These are phyloP conservation scores for Fusarium denticulatum DNA, from an alignment of 2,329 filamentous ascomycete genomes.

Conservation along the genomic window DNA sequence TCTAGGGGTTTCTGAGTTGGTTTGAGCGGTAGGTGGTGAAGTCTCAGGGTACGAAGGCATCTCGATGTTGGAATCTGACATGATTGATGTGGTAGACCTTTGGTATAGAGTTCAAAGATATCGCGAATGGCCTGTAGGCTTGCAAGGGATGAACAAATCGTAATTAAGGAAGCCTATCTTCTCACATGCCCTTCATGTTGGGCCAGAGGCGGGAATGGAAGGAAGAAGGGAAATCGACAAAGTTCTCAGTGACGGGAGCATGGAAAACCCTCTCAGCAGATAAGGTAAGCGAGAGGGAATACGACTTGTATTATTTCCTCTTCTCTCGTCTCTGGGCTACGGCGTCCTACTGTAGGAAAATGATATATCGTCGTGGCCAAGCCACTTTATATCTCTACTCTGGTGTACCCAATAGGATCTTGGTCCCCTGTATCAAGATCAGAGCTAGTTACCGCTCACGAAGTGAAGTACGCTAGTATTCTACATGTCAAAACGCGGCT, in stretches of 20 bases:
- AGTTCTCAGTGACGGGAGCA: fast-evolving
- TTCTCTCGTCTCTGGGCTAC: background rate
- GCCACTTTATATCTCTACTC: fast-evolving
- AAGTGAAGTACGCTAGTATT: fast-evolving
- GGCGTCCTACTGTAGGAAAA: fast-evolving
- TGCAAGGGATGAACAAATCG: too few relatives aligned
- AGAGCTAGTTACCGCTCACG: background rate
- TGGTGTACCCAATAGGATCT: fast-evolving
- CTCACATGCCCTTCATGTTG: background rate
- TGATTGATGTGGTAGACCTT: fast-evolving
- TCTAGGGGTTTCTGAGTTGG: background rate
- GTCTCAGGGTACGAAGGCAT: background rate
- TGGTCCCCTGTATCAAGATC: fast-evolving
- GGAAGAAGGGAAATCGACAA: background rate
- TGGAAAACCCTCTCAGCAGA: fast-evolving
- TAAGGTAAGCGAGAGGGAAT: background rate
- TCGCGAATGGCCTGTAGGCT: fast-evolving
- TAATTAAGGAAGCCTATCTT: too few relatives aligned
- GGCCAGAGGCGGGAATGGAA: too few relatives aligned
- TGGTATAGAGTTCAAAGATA: fast-evolving
- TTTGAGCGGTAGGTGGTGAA: background rate
- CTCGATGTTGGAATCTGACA: background rate
- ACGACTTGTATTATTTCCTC: background rate
- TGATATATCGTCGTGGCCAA: background rate
- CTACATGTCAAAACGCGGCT: fast-evolving